phyloP scores from a whole-genome alignment of 2,329 filamentous ascomycete genomes.

The Hirsutella thompsonii region DNA sequence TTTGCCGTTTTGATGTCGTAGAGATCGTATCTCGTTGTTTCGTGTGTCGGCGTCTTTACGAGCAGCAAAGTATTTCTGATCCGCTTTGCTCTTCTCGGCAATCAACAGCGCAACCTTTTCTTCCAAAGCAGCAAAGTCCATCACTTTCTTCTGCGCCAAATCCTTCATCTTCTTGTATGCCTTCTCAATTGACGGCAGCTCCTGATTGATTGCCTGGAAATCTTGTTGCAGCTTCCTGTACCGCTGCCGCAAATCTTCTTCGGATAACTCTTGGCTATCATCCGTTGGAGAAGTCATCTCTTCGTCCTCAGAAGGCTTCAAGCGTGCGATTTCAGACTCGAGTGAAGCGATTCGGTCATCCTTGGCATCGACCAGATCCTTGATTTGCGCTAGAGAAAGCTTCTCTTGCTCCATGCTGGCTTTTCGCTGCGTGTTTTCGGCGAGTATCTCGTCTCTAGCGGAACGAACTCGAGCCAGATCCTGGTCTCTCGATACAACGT shows the following conservation, averaged over 20 bases:
- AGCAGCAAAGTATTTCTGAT: conserved; percentile 94
- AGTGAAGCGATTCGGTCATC: conserved; percentile 70
- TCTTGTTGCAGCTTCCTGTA: conserved; percentile 66
- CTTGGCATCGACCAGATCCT: conserved; percentile 66
- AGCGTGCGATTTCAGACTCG: conserved; percentile 68
- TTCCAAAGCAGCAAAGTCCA: conserved; percentile 63
- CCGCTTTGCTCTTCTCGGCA: conserved; percentile 89
- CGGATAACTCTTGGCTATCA: conserved; percentile 43
- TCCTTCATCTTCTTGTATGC: conserved; percentile 85
- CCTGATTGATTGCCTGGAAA: conserved; percentile 72
- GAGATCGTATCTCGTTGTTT: conserved; percentile 63
- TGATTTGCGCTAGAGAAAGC: conserved; percentile 56
- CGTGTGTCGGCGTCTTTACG: conserved; percentile 88
- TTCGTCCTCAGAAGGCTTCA: conserved; percentile 38
- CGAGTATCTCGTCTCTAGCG: conserved; percentile 70
- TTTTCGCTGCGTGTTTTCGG: conserved; percentile 70
- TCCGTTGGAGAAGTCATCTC: conserved; percentile 29
- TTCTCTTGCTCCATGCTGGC: conserved; percentile 66
- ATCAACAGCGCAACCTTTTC: conserved; percentile 62
- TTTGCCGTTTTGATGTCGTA: conserved; percentile 75
- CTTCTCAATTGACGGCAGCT: conserved; percentile 77
- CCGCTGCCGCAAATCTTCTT: conserved; percentile 62
- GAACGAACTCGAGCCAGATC: conserved; percentile 80
- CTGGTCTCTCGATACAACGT: conserved; percentile 67
- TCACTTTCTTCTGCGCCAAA: conserved; percentile 74